phyloP scores from a whole-genome alignment of 192 early-diverging fungal genomes.

The Dissophora globulifera region DNA sequence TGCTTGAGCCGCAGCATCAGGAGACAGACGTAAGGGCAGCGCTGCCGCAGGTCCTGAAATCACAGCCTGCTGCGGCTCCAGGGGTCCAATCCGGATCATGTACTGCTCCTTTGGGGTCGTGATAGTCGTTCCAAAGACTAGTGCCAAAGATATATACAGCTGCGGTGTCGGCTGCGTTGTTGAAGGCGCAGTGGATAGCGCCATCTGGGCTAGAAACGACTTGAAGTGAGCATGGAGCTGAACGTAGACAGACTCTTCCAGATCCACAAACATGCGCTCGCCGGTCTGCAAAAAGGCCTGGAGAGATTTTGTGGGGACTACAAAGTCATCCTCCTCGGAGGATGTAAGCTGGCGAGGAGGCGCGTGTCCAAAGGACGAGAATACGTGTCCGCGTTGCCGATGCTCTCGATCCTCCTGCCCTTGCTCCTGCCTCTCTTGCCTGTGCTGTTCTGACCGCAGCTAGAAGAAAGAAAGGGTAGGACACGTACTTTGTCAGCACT shows the following conservation, averaged over 20 bases:
- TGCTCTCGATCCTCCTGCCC: not conserved
- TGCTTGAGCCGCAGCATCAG: not conserved
- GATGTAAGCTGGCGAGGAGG: too few relatives aligned
- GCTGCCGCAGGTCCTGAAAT: not conserved
- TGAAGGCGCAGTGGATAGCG: not conserved
- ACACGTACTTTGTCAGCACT: too few relatives aligned
- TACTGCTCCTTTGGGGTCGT: constrained; percentile 39
- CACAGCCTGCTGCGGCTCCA: constrained; percentile 13
- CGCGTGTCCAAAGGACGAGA: too few relatives aligned
- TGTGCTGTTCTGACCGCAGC: constrained; percentile 1
- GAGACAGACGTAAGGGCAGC: not conserved
- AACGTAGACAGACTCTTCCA: constrained; percentile 24
- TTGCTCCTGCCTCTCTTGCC: constrained; percentile 7
- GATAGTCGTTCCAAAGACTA: constrained; percentile 28
- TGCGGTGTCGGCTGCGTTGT: not conserved
- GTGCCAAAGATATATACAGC: constrained; percentile 19
- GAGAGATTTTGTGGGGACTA: constrained; percentile 16
- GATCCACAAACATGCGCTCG: constrained; percentile 29
- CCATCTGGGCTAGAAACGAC: not conserved
- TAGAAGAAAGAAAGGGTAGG: not conserved
- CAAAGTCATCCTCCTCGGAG: not conserved
- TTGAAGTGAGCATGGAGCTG: constrained; percentile 12
- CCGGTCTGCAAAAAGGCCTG: constrained; percentile 26
- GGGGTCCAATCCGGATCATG: constrained; percentile 41
- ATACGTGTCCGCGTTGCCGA: not conserved